These are phyloP conservation scores for Papilionanthe hybrid DNA, from an alignment of 116 monocot species.

Conservation along the genomic window DNA sequence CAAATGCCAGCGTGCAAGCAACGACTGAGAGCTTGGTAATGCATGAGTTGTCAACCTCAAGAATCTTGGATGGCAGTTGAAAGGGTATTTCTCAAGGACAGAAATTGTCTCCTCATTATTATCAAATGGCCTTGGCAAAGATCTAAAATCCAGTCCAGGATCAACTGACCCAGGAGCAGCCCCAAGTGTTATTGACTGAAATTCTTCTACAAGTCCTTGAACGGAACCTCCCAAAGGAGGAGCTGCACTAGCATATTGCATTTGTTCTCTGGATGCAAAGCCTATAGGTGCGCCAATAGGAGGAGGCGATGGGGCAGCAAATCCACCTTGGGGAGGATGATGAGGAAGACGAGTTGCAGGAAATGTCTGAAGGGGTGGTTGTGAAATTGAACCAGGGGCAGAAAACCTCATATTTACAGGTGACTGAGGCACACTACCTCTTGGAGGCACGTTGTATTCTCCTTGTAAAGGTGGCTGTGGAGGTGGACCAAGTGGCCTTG, in stretches of 20 bases:
- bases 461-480: constrained; percentile 17
- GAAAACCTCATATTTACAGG: constrained; percentile 38
- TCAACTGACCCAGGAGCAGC: constrained; percentile 87
- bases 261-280: constrained; percentile 38
- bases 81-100: constrained; percentile 53
- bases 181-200: constrained; percentile 74
- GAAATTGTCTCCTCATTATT: constrained; percentile 51
- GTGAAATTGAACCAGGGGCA: constrained; percentile 24
- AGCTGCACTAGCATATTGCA: constrained; percentile 44
- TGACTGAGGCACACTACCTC: constrained; percentile 30
- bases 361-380: constrained; percentile 25
- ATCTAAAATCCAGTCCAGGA: constrained; percentile 55
- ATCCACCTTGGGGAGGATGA: constrained; percentile 23
- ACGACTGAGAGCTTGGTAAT: constrained; percentile 86
- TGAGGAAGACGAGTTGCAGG: constrained; percentile 17
- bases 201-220: constrained; percentile 86
- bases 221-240: constrained; percentile 50
- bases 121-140: constrained; percentile 77
- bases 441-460: constrained; percentile 19
- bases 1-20: constrained; percentile 92
- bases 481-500: constrained; percentile 11
- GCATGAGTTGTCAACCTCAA: constrained; percentile 90
- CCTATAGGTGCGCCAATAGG: constrained; percentile 37
- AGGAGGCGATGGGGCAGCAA: constrained; percentile 22
- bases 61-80: constrained; percentile 84